Evolutionary conservation across 345 rosid genomes (phyloP).

Genomic region (Populus davidiana): DNA sequence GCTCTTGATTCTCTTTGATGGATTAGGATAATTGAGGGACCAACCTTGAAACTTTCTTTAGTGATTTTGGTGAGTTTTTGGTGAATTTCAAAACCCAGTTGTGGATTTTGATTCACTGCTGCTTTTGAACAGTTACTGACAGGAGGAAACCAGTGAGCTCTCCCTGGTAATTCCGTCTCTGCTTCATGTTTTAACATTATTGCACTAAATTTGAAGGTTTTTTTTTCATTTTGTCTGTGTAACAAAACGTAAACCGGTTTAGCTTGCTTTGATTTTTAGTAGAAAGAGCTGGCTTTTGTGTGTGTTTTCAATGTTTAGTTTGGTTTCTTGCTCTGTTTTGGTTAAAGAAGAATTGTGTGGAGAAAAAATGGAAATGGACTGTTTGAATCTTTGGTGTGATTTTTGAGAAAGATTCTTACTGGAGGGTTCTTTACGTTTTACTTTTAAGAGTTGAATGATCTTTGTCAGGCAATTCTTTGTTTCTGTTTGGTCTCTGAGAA

Average conservation of each 20-base stretch:
- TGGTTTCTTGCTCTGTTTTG: not conserved
- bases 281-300: not conserved
- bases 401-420: not conserved
- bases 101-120: conserved; percentile 25
- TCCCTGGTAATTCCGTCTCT: conserved; percentile 36
- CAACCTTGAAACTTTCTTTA: conserved; percentile 24
- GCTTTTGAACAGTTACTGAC: conserved; percentile 13
- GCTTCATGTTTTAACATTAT: conserved; percentile 5
- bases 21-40: conserved; percentile 10
- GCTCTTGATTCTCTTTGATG: conserved; percentile 15
- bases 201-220: conserved; percentile 3
- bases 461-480: not conserved
- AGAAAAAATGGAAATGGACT: not conserved
- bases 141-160: conserved; percentile 17
- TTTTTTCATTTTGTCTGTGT: not conserved
- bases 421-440: not conserved
- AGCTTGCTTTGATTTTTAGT: not conserved
- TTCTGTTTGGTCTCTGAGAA: conserved; percentile 7
- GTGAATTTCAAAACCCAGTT: conserved; percentile 27
- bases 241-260: not conserved
- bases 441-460: not conserved
- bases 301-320: not conserved
- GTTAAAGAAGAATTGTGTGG: not conserved
- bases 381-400: not conserved
- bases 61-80: conserved; percentile 21